phyloP scores from a whole-genome alignment of 2,329 filamentous ascomycete species.

The Trichoderma koningiopsis region DNA sequence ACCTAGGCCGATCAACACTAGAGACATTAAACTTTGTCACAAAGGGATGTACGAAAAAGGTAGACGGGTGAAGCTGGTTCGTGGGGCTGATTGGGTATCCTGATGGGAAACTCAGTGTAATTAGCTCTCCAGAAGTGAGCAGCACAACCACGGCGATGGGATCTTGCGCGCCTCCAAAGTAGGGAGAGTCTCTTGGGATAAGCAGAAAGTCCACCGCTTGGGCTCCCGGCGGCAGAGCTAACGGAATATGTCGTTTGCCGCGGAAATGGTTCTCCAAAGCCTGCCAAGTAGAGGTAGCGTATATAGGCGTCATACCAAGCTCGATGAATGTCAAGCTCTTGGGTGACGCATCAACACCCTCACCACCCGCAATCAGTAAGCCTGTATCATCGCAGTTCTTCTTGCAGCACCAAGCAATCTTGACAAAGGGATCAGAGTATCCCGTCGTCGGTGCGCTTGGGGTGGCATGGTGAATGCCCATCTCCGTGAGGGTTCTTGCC shows the following conservation, averaged over 20 bases:
- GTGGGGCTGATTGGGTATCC: constrained; percentile 90
- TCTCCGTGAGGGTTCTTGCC: constrained; percentile 77
- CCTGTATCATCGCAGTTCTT: constrained; percentile 91
- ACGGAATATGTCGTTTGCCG: constrained; percentile 69
- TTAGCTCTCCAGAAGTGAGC: constrained; percentile 81
- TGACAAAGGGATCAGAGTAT: constrained; percentile 72
- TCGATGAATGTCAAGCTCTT: constrained; percentile 89
- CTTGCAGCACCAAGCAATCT: constrained; percentile 91
- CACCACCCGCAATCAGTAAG: constrained; percentile 81
- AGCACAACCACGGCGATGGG: constrained; percentile 82
- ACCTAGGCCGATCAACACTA: constrained; percentile 73
- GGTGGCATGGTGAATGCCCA: constrained; percentile 70
- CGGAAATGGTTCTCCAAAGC: constrained; percentile 76
- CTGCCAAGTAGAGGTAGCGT: constrained; percentile 90
- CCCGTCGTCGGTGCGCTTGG: constrained; percentile 54
- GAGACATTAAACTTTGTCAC: constrained; percentile 73
- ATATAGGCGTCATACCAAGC: constrained; percentile 83
- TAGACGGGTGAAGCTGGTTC: constrained; percentile 85
- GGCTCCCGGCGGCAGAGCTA: constrained; percentile 76
- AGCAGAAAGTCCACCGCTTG: constrained; percentile 80
- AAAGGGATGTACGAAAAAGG: constrained; percentile 90
- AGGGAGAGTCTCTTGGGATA: constrained; percentile 78
- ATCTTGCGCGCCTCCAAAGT: constrained; percentile 86
- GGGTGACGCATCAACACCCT: constrained; percentile 63
- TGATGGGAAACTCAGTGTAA: constrained; percentile 89